These are phyloP conservation scores for Xylaria palmicola DNA, from an alignment of 495 filamentous ascomycete species.

Conservation along the genomic window DNA sequence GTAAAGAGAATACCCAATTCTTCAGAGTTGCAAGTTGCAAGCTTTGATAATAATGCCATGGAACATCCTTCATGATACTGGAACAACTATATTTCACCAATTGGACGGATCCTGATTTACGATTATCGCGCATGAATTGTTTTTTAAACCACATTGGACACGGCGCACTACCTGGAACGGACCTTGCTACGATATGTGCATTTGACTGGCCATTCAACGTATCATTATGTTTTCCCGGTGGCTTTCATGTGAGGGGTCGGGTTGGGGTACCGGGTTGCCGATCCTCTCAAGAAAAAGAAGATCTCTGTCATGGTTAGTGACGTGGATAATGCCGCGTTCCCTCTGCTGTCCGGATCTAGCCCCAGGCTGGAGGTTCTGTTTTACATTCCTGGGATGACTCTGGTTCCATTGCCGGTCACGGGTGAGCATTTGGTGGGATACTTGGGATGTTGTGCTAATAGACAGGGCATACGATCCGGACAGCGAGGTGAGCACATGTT, in stretches of 20 bases:
- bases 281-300: constrained; percentile 12
- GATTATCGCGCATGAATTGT: constrained; percentile 29
- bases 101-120: constrained; percentile 9
- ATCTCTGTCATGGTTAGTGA: constrained; percentile 29
- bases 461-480: constrained; percentile 42
- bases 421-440: constrained; percentile 30
- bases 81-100: constrained; percentile 16
- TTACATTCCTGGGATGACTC: constrained; percentile 24
- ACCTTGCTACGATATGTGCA: constrained; percentile 34
- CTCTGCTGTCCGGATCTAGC: constrained; percentile 38
- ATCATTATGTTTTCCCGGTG: constrained; percentile 28
- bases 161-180: constrained; percentile 32
- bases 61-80: constrained; percentile 25
- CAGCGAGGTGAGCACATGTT: constrained; percentile 50
- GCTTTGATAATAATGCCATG: constrained; percentile 35
- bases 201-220: constrained; percentile 33
- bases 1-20: constrained; percentile 29
- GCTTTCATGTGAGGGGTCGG: constrained; percentile 28
- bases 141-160: constrained; percentile 30
- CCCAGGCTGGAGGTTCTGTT: constrained; percentile 27
- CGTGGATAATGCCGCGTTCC: constrained; percentile 29
- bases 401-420: constrained; percentile 27
- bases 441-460: constrained; percentile 31
- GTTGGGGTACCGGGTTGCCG: constrained; percentile 1
- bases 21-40: constrained; percentile 49